phyloP scores from a whole-genome alignment of 805 yeast genomes.

The Spathaspora gorwiae region DNA sequence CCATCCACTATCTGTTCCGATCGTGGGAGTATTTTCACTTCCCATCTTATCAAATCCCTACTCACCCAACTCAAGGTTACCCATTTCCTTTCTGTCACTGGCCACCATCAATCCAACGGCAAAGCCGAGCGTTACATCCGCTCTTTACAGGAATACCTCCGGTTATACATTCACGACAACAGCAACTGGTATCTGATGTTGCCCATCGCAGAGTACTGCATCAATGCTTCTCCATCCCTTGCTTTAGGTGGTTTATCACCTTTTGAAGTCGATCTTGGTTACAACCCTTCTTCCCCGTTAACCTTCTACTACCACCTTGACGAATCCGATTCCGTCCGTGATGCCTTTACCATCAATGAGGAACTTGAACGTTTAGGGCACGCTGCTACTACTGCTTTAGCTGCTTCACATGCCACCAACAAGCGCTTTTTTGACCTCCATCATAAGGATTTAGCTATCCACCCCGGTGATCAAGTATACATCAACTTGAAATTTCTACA shows the following conservation, averaged over 20 bases:
- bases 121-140: background rate
- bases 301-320: background rate
- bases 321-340: background rate
- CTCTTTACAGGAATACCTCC: background rate
- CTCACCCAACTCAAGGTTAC: too few relatives aligned
- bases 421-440: background rate
- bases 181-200: background rate
- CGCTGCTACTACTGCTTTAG: background rate
- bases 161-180: background rate
- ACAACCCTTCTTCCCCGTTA: background rate
- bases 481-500: background rate
- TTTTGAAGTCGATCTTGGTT: background rate
- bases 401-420: background rate
- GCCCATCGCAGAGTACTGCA: background rate
- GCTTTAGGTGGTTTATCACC: background rate
- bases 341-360: background rate
- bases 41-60: background rate
- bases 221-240: background rate
- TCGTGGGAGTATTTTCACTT: background rate
- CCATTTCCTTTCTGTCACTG: background rate
- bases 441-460: background rate
- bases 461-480: background rate
- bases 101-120: background rate
- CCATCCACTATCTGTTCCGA: background rate
- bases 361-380: background rate